phyloP scores from a whole-genome alignment of 208 protist species.

The Naegleria fowleri region DNA sequence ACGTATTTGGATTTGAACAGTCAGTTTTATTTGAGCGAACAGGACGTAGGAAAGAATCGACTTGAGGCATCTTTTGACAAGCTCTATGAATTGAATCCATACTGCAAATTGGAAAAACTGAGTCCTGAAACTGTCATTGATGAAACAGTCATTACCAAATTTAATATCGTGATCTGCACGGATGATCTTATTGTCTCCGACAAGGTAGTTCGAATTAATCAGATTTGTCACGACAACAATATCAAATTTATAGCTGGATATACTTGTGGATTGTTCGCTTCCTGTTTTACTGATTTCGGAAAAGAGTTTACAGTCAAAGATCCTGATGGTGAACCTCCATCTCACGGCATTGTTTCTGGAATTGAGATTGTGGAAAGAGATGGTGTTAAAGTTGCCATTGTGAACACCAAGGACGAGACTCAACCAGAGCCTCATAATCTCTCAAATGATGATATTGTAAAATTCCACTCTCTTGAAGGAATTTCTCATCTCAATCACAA shows the following conservation, averaged over 20 bases:
- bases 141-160: background rate
- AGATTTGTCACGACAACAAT: constrained; percentile 39
- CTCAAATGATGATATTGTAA: background rate
- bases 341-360: constrained; percentile 50
- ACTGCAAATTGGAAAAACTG: constrained; percentile 52
- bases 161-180: constrained; percentile 54
- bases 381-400: constrained; percentile 43
- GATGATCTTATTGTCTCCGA: constrained; percentile 39
- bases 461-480: background rate
- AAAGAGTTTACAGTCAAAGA: constrained; percentile 57
- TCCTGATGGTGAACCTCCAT: constrained; percentile 55
- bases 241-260: constrained; percentile 49
- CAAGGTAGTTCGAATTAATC: constrained; percentile 44
- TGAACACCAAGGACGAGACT: constrained; percentile 41
- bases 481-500: constrained; percentile 18
- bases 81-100: constrained; percentile 76
- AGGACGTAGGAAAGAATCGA: constrained; percentile 67
- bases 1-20: constrained; percentile 21
- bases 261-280: constrained; percentile 54
- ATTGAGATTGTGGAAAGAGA: constrained; percentile 52
- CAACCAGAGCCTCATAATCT: background rate
- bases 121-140: constrained; percentile 37
- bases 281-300: constrained; percentile 70
- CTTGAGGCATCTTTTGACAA: constrained; percentile 46
- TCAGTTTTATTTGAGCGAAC: constrained; percentile 75